Evolutionary conservation across 2,329 filamentous ascomycete genomes (phyloP).

Genomic region (Arthrobotrys musiformis): DNA sequence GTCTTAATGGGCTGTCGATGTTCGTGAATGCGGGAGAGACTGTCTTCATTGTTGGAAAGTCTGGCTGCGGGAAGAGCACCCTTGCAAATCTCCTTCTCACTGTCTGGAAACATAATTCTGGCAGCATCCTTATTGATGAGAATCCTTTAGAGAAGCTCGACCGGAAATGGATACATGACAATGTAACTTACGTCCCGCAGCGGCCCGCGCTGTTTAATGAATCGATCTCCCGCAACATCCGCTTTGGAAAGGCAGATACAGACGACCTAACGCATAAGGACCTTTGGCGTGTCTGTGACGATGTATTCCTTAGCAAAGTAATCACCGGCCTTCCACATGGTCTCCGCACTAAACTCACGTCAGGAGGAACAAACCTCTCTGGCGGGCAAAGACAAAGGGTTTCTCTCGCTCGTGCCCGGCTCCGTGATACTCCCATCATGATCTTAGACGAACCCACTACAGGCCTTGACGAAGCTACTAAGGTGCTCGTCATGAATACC

Average conservation of each 20-base stretch:
- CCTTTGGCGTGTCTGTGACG: constrained; percentile 72
- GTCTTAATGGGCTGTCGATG: constrained; percentile 73
- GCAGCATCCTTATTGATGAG: constrained; percentile 76
- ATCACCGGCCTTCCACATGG: constrained; percentile 75
- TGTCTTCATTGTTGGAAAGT: constrained; percentile 84
- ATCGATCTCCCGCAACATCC: constrained; percentile 80
- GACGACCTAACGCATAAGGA: constrained; percentile 67
- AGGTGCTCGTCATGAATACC: constrained; percentile 75
- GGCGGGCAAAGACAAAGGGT: constrained; percentile 86
- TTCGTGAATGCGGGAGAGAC: constrained; percentile 77
- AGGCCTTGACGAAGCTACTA: constrained; percentile 79
- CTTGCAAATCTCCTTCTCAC: constrained; percentile 80
- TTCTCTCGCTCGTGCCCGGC: constrained; percentile 78
- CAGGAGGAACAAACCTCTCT: constrained; percentile 77
- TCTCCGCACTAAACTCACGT: constrained; percentile 76
- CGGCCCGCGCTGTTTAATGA: constrained; percentile 83
- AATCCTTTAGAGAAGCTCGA: constrained; percentile 72
- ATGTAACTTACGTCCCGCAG: constrained; percentile 85
- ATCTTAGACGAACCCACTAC: constrained; percentile 91
- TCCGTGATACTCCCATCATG: constrained; percentile 81
- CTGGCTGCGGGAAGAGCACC: constrained; percentile 93
- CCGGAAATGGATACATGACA: constrained; percentile 77
- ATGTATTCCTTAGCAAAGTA: constrained; percentile 76
- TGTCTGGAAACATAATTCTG: constrained; percentile 76
- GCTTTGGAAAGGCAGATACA: constrained; percentile 72